Conservation (phyloP, 179 eudicot species). For the Nepenthes alata region DNA sequence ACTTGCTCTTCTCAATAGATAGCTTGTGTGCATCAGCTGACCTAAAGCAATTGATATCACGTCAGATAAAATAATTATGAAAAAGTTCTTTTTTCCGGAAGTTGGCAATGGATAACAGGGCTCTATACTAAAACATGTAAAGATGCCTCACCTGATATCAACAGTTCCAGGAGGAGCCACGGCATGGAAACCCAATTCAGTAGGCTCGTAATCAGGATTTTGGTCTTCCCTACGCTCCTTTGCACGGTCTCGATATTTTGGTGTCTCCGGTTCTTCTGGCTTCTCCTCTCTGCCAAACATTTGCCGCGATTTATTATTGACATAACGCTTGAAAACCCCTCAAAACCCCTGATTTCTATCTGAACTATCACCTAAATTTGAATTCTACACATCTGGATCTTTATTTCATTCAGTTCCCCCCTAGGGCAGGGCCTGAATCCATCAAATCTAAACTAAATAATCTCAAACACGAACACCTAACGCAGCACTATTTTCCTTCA, state of each 20-base stretch:
- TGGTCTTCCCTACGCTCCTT: constrained; percentile 94
- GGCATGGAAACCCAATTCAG: constrained; percentile 86
- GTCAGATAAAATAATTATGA: background rate
- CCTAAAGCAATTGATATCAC: constrained; percentile 9
- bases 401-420: too few species aligned
- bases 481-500: background rate
- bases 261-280: constrained; percentile 62
- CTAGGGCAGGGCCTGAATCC: too few species aligned
- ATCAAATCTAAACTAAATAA: constrained; percentile 5
- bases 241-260: constrained; percentile 85
- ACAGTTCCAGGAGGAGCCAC: constrained; percentile 91
- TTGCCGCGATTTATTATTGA: background rate
- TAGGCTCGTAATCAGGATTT: constrained; percentile 83
- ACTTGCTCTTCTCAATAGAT: constrained; percentile 97
- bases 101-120: background rate
- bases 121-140: background rate
- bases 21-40: constrained; percentile 80
- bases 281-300: constrained; percentile 60
- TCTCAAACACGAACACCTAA: too few species aligned
- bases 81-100: background rate
- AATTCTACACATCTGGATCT: too few species aligned
- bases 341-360: background rate
- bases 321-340: background rate
- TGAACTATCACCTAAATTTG: too few species aligned
- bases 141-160: constrained; percentile 48